Base-by-base conservation (phyloP, 2,329 filamentous ascomycete genomes). In the Fonsecaea nubica region DNA sequence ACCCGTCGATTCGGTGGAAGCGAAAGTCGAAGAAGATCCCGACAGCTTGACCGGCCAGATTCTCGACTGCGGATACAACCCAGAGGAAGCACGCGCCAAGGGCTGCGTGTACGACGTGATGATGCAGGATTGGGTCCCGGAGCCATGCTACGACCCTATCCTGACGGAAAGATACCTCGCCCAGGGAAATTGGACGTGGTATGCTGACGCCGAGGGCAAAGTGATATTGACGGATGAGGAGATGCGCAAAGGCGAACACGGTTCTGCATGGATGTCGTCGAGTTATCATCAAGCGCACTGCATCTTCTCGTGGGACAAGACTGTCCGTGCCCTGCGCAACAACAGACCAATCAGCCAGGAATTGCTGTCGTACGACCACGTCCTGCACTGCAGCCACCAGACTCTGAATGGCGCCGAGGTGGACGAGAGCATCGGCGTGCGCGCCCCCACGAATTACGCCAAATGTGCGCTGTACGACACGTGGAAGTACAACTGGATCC, bases 91-190 rank as follows among this genome's bases (percentile, higher is more conserved):
- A 12, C 62, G 65, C 10, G 67, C 54, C 7, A 55, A 63, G 15
- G 69, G 69, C 33, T 71, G 69, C 40, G 69, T 71, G 12, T 71
- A 68, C 69, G 69, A 71, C 61, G 68, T 71, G 15, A 69, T 71
- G 67, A 71, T 69, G 67, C 67, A 69, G 54, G 64, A 68, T 35
- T 71, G 69, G 69, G 68, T 69, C 4, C 69, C 69, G 13, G 64
- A 67, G 38, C 67, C 64, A n/a, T 71, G 69, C 45, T 69, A 67
- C 58, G 69, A 71, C 48, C n/a, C 25, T 21, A 21, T 66, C n/a
- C 60, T 71, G 36, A 69, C 69, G 5, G 65, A 71, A 40, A 59
- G 60, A 61, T 71, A 68, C 61, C 69, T 71, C 32, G 63, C 59
- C 12, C 36, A 56, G 36, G 69, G 69, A 21, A 69, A 71, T 55